Evolutionary conservation across 129 eudicot species (phyloP), one percentile per base, ranked within the genome.

Genomic region (Chrysanthemum lavandulifolium): DNA sequence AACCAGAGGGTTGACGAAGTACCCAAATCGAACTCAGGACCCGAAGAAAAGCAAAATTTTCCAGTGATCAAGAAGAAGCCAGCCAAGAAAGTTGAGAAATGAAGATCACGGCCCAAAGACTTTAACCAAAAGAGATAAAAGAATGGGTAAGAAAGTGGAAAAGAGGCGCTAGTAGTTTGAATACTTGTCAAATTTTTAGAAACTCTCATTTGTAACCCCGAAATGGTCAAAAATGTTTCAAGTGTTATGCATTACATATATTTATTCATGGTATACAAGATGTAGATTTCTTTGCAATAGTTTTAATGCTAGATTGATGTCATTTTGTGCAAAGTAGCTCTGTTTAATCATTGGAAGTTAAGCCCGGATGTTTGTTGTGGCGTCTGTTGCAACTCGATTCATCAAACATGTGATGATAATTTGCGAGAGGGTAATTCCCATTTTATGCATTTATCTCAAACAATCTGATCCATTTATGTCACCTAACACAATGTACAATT

Each of bases 111-210:
- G 11, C 81, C n/a, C 88, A 27, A 93, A 87, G 82, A 81, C 83
- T 18, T 88, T 78, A 47, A 79, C 84, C 54, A 94, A 94, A 76
- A 86, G 93, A 69, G 92, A 93, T 13, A 86, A 86, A 78, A 87
- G 84, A 76, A 90, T 86, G 81, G 93, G 88, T 23, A 91, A 83
- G 77, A 82, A 40, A 53, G 66, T 52, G 36, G 83, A 72, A 18
- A 79, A 72, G 59, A 78, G 82, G 61, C 73, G 6, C 66, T 78
- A 70, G 68, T 18, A 60, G 12, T 51, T 77, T 9, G 2, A 48
- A 52, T 49, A 68, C 64, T 25, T 57, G 4, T 15, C 19, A 6
- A 14, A 23, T 43, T 43, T 67, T 27, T 5, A 1, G 13, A 7
- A 60, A 50, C 0, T 50, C 61, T 10, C n/a, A 48, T 4, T 50